Percentiles rank a stretch among this genome's conserved stretches.
phyloP scores from a whole-genome alignment of 1,284 basidiomycete genomes.

The Moesziomyces aphidis region DNA sequence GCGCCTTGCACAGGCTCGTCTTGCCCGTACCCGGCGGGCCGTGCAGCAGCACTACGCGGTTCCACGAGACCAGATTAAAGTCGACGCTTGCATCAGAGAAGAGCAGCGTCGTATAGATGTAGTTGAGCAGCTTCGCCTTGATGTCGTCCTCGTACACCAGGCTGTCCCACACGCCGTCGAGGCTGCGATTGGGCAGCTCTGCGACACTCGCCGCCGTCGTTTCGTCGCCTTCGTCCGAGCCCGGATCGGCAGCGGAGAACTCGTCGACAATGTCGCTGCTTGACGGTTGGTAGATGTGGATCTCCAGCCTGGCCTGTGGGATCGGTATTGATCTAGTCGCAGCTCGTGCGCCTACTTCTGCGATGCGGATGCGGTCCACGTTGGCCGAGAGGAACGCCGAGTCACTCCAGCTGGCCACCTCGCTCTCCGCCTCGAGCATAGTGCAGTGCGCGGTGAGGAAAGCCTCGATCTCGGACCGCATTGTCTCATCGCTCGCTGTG shows the following conservation, averaged over 20 bases:
- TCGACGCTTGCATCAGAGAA: constrained; percentile 90
- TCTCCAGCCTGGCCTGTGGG: constrained; percentile 59
- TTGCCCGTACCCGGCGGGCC: constrained; percentile 99
- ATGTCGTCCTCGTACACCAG: constrained; percentile 90
- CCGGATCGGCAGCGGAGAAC: constrained; percentile 73
- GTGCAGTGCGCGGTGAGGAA: constrained; percentile 15
- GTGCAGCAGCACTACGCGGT: constrained; percentile 90
- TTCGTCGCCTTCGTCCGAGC: constrained; percentile 72
- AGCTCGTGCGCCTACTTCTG: constrained; percentile 70
- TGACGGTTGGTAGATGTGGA: constrained; percentile 88
- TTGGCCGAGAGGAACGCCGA: constrained; percentile 76
- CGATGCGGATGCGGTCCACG: constrained; percentile 82
- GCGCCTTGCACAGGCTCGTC: constrained; percentile 90
- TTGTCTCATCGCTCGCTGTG: constrained; percentile 15
- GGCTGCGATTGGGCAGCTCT: constrained; percentile 81
- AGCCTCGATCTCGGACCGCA: constrained; percentile 8
- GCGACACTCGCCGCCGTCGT: constrained; percentile 87
- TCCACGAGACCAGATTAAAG: constrained; percentile 93
- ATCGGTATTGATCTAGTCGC: constrained; percentile 32
- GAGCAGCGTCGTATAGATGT: constrained; percentile 90
- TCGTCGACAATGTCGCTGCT: constrained; percentile 80
- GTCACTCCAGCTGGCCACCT: constrained; percentile 76
- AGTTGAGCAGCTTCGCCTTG: constrained; percentile 87
- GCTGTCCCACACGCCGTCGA: constrained; percentile 88
- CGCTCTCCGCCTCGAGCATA: constrained; percentile 75